Base-by-base conservation (phyloP, 2,329 filamentous ascomycete species). In the Zymoseptoria tritici region DNA sequence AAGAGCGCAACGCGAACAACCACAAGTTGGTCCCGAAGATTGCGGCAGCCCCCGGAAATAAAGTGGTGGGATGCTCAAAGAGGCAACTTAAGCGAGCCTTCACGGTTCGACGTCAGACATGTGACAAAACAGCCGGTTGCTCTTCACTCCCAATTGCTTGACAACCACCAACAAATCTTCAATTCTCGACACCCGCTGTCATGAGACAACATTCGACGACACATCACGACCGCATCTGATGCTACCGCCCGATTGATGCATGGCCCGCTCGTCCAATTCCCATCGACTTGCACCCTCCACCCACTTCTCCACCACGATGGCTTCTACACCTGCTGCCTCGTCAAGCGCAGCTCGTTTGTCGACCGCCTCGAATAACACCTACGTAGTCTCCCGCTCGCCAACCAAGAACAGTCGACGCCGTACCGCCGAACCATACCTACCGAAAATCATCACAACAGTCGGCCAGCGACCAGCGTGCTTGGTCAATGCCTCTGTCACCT, bases 401-500 rank as follows among this genome's bases (percentile, higher is more conserved):
- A 80, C 86, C 60, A 90, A 88, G 73, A 83, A 81, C 67, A 81
- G 83, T 60, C 75, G 77, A 59, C 67, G 67, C 61, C 79, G 81
- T 20, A 81, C 81, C 61, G 52, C 52, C n/a, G 90, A 95, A 71
- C 85, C 85, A 65, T 95, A 96, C 75, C 87, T 88, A 53, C 92
- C 93, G 36, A 89, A 87, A 72, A 89, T 96, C 61, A 92, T 80
- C 64, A 78, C 78, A 26, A 80, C 78, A 9, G 75, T 80, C 57
- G 78, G 78, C 59, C 78, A 79, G 76, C 85, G 92, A 66, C 93
- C 94, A 49, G 92, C 93, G 31, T 97, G 93, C 72, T 82, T 99
- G 55, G 93, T 97, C 66, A 97, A 97, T 79, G 93, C 94, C 57
- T 97, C 93, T 0, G 92, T 97, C 61, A 97, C 93, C 13, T 97